phyloP scores from a whole-genome alignment of 1,284 basidiomycete genomes.

The Ganoderma sinense region DNA sequence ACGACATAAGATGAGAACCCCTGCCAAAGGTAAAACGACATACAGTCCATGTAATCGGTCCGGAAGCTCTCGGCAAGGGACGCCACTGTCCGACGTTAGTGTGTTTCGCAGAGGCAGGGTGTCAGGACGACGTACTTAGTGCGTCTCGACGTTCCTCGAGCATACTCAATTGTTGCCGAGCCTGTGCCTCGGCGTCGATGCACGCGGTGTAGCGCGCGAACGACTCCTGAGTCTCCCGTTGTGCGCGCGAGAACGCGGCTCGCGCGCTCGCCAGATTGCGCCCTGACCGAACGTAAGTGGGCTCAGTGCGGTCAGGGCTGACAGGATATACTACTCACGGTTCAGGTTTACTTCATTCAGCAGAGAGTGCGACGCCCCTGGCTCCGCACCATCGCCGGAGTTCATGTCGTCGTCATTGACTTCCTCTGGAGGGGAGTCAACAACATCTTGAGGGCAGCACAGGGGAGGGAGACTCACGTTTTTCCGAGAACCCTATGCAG shows the following conservation, averaged over 20 bases:
- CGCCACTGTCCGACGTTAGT: slow-evolving; percentile 33
- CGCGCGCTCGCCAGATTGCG: slow-evolving; percentile 50
- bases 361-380: slow-evolving; percentile 29
- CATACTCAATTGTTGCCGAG: slow-evolving; percentile 64
- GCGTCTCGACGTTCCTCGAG: slow-evolving; percentile 76
- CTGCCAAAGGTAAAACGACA: neutral
- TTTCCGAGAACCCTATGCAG: slow-evolving; percentile 30
- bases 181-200: slow-evolving; percentile 70
- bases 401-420: slow-evolving; percentile 24
- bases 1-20: neutral
- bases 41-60: slow-evolving; percentile 32
- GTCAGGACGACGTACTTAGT: slow-evolving; percentile 55
- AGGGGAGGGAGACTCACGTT: slow-evolving; percentile 17
- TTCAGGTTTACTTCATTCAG: slow-evolving; percentile 36
- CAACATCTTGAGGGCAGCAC: neutral
- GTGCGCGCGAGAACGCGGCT: slow-evolving; percentile 55
- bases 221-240: slow-evolving; percentile 75
- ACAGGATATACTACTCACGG: neutral
- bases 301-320: neutral
- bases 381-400: slow-evolving; percentile 26
- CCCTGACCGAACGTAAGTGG: slow-evolving; percentile 35
- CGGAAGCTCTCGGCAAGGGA: slow-evolving; percentile 35
- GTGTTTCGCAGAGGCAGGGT: slow-evolving; percentile 2
- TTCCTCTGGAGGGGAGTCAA: slow-evolving; percentile 17
- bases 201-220: slow-evolving; percentile 73